Conservation (phyloP, 179 eudicot genomes). For the Silene noctiflora region DNA sequence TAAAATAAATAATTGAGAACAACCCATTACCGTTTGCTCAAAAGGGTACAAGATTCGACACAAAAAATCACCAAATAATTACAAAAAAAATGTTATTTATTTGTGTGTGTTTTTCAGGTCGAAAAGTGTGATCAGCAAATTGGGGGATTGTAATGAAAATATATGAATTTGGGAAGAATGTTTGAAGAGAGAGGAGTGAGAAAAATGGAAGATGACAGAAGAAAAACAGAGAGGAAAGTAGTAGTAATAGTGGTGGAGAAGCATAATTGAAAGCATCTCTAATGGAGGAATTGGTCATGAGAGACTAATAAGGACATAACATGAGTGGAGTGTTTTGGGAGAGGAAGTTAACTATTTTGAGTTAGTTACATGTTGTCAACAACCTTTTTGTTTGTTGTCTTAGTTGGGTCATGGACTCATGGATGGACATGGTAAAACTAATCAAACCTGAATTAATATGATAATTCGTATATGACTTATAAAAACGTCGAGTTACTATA, state of each 20-base stretch:
- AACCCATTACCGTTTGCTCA: neutral
- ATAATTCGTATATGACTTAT: too few species aligned
- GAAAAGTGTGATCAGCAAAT: neutral
- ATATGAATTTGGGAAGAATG: neutral
- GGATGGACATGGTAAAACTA: neutral
- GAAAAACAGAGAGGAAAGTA: constrained; percentile 1
- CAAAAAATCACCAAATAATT: neutral
- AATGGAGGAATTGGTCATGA: neutral
- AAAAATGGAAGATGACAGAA: neutral
- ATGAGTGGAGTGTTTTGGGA: neutral
- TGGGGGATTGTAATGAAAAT: neutral
- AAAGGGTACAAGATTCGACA: neutral
- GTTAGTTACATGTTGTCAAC: neutral
- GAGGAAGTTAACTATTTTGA: neutral
- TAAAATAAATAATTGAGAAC: neutral
- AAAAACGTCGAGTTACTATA: too few species aligned
- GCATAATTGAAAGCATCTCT: constrained; percentile 1
- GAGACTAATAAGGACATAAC: neutral
- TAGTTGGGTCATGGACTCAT: neutral
- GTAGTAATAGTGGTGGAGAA: constrained; percentile 4
- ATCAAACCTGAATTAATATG: neutral
- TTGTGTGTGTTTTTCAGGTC: neutral
- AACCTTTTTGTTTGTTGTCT: neutral
- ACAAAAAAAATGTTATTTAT: neutral
- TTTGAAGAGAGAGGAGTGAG: neutral